Base-by-base conservation (phyloP, 2,329 filamentous ascomycete species). In the Rhytidhysteron rufulum region DNA sequence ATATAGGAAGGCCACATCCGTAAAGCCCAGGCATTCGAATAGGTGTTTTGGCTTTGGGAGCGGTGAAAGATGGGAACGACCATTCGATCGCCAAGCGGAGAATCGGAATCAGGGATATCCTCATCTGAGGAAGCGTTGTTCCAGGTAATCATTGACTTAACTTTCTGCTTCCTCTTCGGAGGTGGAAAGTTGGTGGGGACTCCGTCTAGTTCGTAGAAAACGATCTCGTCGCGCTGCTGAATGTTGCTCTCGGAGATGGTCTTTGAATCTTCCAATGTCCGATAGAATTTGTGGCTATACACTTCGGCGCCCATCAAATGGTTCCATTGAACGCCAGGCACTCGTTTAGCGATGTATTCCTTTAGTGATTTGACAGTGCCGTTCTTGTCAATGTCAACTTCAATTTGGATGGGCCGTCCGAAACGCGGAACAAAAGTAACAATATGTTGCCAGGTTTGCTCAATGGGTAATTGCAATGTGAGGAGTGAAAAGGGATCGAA, bases 401-500 rank as follows among this genome's bases (percentile, higher is more conserved):
- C 78, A 25, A 97, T 77, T 31, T 78, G 71, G 37, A 91, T 74
- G 0, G 88, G 86, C 2, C 71, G 69, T 40, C 86, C 82, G 43
- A 84, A 80, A 2, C 93, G 69, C 2, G 90, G 89, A 44, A 87
- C 84, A 61, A 86, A 96, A 40, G 79, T 83, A 51, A 97, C 72
- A 1, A 77, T 74, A 49, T 85, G 84, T 43, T 73, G 75, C 85
- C 88, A 95, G 32, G 88, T 77, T 49, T 85, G 89, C 62, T 93
- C 85, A 40, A 95, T 80, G 0, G 93, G 93, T 24, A 98, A 72
- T 42, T 94, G 93, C 18, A 98, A 72, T 0, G 93, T 96, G 43
- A 98, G 70, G 50, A 94, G 93, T 65, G 89, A 96, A 73, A 95
- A 98, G 1, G 93, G 93, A 62, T 98, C 93, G 58, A 98, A 98